These are phyloP conservation scores for Ascomycota sp. DNA, from an alignment of 2,329 filamentous ascomycete genomes.

Conservation along the genomic window DNA sequence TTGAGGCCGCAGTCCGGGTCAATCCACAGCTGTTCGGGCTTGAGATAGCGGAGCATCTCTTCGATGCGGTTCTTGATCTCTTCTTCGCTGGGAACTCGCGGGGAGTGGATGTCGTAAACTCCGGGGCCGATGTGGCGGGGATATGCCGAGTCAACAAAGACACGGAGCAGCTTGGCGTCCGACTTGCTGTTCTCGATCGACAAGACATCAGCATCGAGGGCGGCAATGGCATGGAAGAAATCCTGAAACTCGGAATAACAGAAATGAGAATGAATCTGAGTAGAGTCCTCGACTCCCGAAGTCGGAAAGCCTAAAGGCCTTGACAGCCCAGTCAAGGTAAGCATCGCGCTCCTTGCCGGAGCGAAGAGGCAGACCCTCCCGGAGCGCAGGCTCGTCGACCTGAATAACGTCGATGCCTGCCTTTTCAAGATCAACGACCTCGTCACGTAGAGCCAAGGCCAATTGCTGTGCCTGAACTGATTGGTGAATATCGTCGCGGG, in stretches of 20 bases:
- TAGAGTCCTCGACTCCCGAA: slow-evolving; percentile 80
- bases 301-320: slow-evolving; percentile 95
- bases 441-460: slow-evolving; percentile 91
- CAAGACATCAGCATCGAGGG: slow-evolving; percentile 92
- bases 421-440: slow-evolving; percentile 94
- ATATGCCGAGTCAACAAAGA: slow-evolving; percentile 95
- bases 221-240: slow-evolving; percentile 99
- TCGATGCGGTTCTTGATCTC: slow-evolving; percentile 96
- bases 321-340: slow-evolving; percentile 93
- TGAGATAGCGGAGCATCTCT: slow-evolving; percentile 96
- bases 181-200: slow-evolving; percentile 99
- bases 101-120: slow-evolving; percentile 99
- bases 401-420: slow-evolving; percentile 96
- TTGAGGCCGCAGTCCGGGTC: slow-evolving; percentile 99
- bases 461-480: slow-evolving; percentile 97
- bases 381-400: slow-evolving; percentile 96
- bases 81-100: slow-evolving; percentile 87
- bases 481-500: slow-evolving; percentile 98
- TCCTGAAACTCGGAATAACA: slow-evolving; percentile 99
- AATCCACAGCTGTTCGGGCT: slow-evolving; percentile 98
- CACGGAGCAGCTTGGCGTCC: slow-evolving; percentile 95
- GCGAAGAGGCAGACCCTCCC: slow-evolving; percentile 96
- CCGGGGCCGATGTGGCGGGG: slow-evolving; percentile 95
- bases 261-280: slow-evolving; percentile 99
- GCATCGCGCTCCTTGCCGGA: slow-evolving; percentile 84